Conservation (phyloP, 768 basidiomycete genomes). For the Mycena sanguinolenta region DNA sequence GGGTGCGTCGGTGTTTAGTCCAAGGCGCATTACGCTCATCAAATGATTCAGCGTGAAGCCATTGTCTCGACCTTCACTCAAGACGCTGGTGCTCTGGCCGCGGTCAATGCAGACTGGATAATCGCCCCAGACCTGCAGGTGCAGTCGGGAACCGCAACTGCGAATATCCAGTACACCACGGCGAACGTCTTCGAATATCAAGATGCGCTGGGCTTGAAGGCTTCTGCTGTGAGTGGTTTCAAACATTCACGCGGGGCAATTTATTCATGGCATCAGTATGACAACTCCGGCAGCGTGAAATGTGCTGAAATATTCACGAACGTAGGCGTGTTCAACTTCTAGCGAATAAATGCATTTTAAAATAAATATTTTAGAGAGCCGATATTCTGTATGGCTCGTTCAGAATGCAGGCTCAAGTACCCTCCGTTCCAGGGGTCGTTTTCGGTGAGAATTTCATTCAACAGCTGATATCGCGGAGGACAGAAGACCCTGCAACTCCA, state of each 20-base stretch:
- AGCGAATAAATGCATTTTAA: not conserved
- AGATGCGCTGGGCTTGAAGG: slow-evolving; percentile 32
- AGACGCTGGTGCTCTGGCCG: slow-evolving; percentile 29
- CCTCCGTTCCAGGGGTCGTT: slow-evolving; percentile 33
- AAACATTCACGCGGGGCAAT: too few relatives aligned
- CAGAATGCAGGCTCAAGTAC: slow-evolving; percentile 35
- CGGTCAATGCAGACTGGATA: slow-evolving; percentile 32
- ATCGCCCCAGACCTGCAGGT: slow-evolving; percentile 25
- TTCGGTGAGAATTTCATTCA: slow-evolving; percentile 24
- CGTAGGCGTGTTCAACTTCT: too few relatives aligned
- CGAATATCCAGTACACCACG: slow-evolving; percentile 31
- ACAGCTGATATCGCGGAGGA: too few relatives aligned
- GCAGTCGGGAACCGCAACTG: slow-evolving; percentile 18
- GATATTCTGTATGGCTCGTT: slow-evolving; percentile 35
- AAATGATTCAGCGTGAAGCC: too few relatives aligned
- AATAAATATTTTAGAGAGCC: not conserved
- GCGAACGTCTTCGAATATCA: slow-evolving; percentile 28
- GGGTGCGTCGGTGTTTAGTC: slow-evolving; percentile 9
- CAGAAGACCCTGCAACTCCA: not conserved
- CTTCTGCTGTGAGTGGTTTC: too few relatives aligned
- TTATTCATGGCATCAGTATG: too few relatives aligned
- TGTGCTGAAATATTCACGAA: not conserved
- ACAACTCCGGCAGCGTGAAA: slow-evolving; percentile 21
- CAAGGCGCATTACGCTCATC: not conserved
- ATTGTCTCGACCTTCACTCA: slow-evolving; percentile 33